A percentile compares a stretch with the other conserved stretches of the same genome.
phyloP scores from a whole-genome alignment of 768 basidiomycete species.

The Boletus fagicola region DNA sequence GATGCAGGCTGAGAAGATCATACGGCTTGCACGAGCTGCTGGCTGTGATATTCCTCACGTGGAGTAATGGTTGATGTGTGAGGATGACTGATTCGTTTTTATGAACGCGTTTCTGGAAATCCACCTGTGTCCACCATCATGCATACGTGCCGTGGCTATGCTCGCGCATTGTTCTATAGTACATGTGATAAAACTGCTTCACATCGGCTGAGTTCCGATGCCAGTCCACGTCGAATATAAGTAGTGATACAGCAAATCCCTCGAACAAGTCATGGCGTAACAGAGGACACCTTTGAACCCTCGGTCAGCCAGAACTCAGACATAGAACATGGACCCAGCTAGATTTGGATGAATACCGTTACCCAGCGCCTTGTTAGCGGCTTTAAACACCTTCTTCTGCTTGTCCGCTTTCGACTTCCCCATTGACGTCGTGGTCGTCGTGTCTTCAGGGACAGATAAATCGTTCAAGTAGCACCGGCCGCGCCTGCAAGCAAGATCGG shows the following conservation, averaged over 20 bases:
- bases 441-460: constrained; percentile 55
- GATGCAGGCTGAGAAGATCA: constrained; percentile 47
- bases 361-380: constrained; percentile 43
- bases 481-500: constrained; percentile 78
- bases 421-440: constrained; percentile 37
- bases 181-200: not conserved
- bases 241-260: not conserved
- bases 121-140: not conserved
- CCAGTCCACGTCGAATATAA: not conserved
- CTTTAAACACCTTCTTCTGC: constrained; percentile 8
- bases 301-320: constrained; percentile 35
- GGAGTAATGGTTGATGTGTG: constrained; percentile 15
- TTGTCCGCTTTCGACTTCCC: constrained; percentile 6
- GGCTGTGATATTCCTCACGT: constrained; percentile 51
- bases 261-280: not conserved
- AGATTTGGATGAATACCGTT: constrained; percentile 55
- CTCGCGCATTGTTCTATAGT: not conserved
- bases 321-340: constrained; percentile 69
- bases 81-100: not conserved
- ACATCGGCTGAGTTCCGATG: not conserved
- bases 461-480: constrained; percentile 74
- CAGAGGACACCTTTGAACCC: not conserved
- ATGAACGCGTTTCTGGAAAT: not conserved
- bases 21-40: constrained; percentile 53
- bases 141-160: not conserved